Evolutionary conservation across 2,329 filamentous ascomycete species (phyloP).

Genomic region (Elsinoe fawcettii): DNA sequence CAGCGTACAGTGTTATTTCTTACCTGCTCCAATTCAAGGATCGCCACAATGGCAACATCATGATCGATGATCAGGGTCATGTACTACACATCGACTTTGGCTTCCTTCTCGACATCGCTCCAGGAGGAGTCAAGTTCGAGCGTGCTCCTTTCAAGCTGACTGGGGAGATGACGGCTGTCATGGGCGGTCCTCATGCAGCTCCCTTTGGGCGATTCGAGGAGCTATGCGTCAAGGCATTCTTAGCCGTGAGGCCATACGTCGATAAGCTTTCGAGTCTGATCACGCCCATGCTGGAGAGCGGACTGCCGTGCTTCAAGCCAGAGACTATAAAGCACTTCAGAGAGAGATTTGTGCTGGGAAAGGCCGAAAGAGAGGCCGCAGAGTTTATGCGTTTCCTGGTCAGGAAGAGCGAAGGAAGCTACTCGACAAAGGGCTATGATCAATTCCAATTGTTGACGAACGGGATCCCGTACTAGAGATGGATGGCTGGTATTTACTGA

Average conservation of each 20-base stretch:
- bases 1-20: constrained; percentile 93
- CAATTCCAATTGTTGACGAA: constrained; percentile 97
- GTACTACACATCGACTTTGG: constrained; percentile 99
- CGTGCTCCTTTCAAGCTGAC: constrained; percentile 97
- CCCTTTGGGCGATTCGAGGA: constrained; percentile 95
- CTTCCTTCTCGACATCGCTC: constrained; percentile 98
- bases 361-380: constrained; percentile 83
- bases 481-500: neutral
- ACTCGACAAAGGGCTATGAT: constrained; percentile 91
- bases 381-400: constrained; percentile 88
- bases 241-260: constrained; percentile 76
- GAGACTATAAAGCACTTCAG: constrained; percentile 89
- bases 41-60: constrained; percentile 98
- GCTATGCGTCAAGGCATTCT: constrained; percentile 88
- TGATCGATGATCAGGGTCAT: constrained; percentile 95
- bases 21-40: constrained; percentile 99
- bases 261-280: constrained; percentile 88
- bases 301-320: constrained; percentile 94
- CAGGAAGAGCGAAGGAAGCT: constrained; percentile 81
- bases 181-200: constrained; percentile 85
- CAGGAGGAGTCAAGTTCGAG: constrained; percentile 94
- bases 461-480: constrained; percentile 76
- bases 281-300: constrained; percentile 89
- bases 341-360: constrained; percentile 87
- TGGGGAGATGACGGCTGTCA: constrained; percentile 95